Base-by-base conservation (phyloP, 1,139 yeast genomes). In the Geotrichum fermentans region DNA sequence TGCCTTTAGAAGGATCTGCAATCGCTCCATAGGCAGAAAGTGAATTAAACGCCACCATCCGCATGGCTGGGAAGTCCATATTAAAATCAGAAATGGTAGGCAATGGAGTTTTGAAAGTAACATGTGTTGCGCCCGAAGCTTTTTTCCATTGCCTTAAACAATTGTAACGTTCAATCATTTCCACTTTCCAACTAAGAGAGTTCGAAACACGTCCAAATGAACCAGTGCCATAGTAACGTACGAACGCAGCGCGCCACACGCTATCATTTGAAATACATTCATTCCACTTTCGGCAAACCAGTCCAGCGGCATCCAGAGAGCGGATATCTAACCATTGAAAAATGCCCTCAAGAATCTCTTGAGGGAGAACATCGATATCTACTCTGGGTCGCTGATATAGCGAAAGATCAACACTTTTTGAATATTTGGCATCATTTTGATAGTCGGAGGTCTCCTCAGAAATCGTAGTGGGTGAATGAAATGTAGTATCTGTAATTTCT, bases 301-400 rank as follows among this genome's bases (percentile, higher is more conserved):
- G 54, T 21, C 64, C 58, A 7, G 61, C 61, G 10, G 53, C 54
- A 46, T 64, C 70, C 40, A 68, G 56, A 35, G 63, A 61, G 4
- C 51, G 55, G 13, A 64, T 61, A 21, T 60, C 58, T 29, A 66
- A 58, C 44, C 57, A 56, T 39, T 61, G 53, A 52, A 66, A 64
- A 39, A 65, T 55, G 35, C 55, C 55, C 26, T 59, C 56, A 53
- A 66, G 66, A 58, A 75, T 72, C 70, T 65, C 69, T n/a, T 57
- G 58, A 0, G 71, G 69, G 21, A 68, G 59, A 18, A 22, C 11
- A 35, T 40, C 44, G 28, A 36, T 24, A 7, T 20, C 26, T 35
- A 43, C 20, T 16, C 39, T 32, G 24, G 49, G 43, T 14, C 8
- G 35, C 37, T 41, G 45, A 29, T 34, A 44, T 32, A 26, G 37